Conservation (phyloP, 257 asterid species). For the Ajuga chamaepitys region DNA sequence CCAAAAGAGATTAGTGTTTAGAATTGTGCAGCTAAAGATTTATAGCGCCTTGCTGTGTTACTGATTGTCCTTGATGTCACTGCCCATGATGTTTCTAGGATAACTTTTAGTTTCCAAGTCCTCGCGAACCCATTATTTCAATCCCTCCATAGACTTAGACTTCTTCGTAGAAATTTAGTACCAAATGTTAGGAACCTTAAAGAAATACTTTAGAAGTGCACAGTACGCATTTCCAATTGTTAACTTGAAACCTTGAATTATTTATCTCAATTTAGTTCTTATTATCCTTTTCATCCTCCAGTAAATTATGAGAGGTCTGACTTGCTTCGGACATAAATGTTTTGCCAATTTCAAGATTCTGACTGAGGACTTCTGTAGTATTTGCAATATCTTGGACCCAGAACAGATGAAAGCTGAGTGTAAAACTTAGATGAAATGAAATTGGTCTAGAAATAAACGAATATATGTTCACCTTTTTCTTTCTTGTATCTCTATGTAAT, state of each 20-base stretch:
- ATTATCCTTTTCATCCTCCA: not conserved
- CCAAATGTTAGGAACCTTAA: not conserved
- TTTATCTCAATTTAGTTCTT: not conserved
- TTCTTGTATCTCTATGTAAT: not conserved
- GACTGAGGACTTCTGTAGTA: not conserved
- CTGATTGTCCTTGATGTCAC: not conserved
- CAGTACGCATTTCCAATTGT: not conserved
- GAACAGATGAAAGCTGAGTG: not conserved
- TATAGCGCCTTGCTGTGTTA: not conserved
- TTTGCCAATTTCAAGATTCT: not conserved
- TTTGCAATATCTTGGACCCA: not conserved
- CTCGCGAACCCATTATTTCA: not conserved
- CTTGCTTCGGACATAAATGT: slow-evolving; percentile 1
- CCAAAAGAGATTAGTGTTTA: slow-evolving; percentile 1
- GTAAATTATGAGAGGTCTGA: not conserved
- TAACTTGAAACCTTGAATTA: not conserved
- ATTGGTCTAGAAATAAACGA: not conserved
- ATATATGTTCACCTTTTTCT: not conserved
- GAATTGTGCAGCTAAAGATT: not conserved
- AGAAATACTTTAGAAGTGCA: not conserved
- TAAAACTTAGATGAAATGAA: not conserved
- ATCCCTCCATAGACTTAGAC: not conserved
- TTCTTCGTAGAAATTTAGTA: not conserved
- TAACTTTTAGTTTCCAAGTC: not conserved
- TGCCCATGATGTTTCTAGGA: not conserved